Evolutionary conservation across 139 green algal species (phyloP).

Genomic region (Tetradesmus obliquus): DNA sequence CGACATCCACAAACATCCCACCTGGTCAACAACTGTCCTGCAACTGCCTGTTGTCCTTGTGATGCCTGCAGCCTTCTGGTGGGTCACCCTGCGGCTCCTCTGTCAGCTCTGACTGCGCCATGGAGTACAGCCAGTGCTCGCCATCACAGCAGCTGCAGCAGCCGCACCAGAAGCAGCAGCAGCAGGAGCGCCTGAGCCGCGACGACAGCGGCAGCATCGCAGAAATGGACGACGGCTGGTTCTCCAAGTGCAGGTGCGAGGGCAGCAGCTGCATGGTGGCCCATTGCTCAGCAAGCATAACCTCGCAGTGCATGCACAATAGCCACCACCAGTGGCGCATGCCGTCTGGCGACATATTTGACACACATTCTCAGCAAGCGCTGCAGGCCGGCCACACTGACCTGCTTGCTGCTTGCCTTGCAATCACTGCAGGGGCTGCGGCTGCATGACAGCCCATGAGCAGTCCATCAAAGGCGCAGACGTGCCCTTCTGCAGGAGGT

Average conservation of each 20-base stretch:
- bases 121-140: neutral
- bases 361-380: too few relatives aligned
- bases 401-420: neutral
- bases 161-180: neutral
- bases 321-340: too few relatives aligned
- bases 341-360: too few relatives aligned
- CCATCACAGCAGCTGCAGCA: neutral
- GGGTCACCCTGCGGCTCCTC: neutral
- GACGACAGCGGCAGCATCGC: neutral
- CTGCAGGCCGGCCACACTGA: too few relatives aligned
- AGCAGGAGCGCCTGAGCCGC: neutral
- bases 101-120: neutral
- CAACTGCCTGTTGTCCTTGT: neutral
- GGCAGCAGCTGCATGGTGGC: neutral
- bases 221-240: neutral
- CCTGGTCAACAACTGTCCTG: neutral
- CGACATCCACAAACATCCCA: neutral
- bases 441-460: conserved; percentile 43
- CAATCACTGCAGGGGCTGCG: conserved; percentile 28
- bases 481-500: conserved; percentile 46
- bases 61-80: neutral
- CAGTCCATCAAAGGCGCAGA: neutral
- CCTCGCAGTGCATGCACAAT: too few relatives aligned
- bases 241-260: conserved; percentile 9
- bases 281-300: too few relatives aligned